These are phyloP conservation scores for Suillus hirtellus DNA, from an alignment of 768 basidiomycete species.

Conservation along the genomic window DNA sequence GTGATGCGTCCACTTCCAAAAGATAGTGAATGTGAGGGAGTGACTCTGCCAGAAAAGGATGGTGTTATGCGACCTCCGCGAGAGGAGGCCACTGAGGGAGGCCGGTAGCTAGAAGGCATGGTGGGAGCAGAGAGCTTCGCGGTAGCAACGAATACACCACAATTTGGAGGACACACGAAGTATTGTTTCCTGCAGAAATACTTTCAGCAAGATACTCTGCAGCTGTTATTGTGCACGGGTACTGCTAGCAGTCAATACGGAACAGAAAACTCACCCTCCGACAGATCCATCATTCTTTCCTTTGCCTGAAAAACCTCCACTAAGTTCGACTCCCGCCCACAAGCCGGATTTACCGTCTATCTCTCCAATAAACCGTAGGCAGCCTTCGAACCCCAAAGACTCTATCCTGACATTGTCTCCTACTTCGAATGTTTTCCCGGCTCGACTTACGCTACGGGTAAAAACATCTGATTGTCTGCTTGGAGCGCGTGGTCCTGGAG, in stretches of 20 bases:
- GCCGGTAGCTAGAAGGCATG: slow-evolving; percentile 58
- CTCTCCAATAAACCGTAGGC: slow-evolving; percentile 74
- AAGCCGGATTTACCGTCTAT: slow-evolving; percentile 87
- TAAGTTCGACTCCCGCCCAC: slow-evolving; percentile 93
- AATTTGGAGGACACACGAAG: slow-evolving; percentile 80
- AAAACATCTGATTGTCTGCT: slow-evolving; percentile 69
- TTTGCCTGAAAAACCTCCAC: slow-evolving; percentile 81
- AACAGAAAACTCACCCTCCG: slow-evolving; percentile 62
- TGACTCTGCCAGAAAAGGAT: slow-evolving; percentile 45
- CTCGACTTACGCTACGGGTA: slow-evolving; percentile 46
- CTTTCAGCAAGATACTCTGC: slow-evolving; percentile 13
- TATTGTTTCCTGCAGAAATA: slow-evolving; percentile 63
- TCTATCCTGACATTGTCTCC: slow-evolving; percentile 88
- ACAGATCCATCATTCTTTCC: slow-evolving; percentile 96
- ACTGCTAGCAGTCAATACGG: neutral
- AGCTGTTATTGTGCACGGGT: neutral
- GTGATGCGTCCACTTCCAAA: slow-evolving; percentile 52
- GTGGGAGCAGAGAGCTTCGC: slow-evolving; percentile 81
- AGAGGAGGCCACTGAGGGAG: slow-evolving; percentile 80
- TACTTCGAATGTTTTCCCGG: slow-evolving; percentile 53
- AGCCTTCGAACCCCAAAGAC: slow-evolving; percentile 86
- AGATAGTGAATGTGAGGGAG: slow-evolving; percentile 42
- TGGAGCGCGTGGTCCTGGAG: slow-evolving; percentile 55
- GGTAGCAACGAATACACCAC: slow-evolving; percentile 88
- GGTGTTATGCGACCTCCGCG: slow-evolving; percentile 48